Conservation (phyloP, 2,329 filamentous ascomycete species). For the Trichoderma cornu-damae region DNA sequence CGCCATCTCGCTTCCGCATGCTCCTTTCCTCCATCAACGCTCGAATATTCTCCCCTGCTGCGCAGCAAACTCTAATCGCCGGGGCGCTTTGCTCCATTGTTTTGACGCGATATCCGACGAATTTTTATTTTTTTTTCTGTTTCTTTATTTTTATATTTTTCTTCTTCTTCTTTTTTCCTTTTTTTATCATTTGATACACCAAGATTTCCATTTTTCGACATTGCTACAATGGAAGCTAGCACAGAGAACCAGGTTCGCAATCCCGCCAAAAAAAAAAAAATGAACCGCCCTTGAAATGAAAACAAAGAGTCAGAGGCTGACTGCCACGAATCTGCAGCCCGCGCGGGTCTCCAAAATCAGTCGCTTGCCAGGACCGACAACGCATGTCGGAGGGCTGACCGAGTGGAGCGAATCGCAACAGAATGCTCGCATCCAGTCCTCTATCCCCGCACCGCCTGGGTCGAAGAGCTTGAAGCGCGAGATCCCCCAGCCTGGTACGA, state of each 20-base stretch:
- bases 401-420: slow-evolving; percentile 58
- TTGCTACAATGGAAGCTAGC: slow-evolving; percentile 31
- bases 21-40: neutral
- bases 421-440: slow-evolving; percentile 48
- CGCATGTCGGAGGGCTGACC: slow-evolving; percentile 36
- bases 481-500: slow-evolving; percentile 41
- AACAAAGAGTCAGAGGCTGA: neutral
- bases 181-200: neutral
- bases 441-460: slow-evolving; percentile 38
- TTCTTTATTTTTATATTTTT: neutral
- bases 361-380: slow-evolving; percentile 30
- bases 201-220: slow-evolving; percentile 20
- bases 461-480: slow-evolving; percentile 48
- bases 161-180: neutral
- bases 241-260: slow-evolving; percentile 30
- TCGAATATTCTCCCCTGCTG: neutral
- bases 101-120: slow-evolving; percentile 16
- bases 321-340: slow-evolving; percentile 20
- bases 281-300: neutral
- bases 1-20: neutral
- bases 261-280: neutral
- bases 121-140: too few species aligned
- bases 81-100: slow-evolving; percentile 4
- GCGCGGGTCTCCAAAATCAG: slow-evolving; percentile 31
- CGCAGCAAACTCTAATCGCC: neutral